Base-by-base conservation (phyloP, 2,329 filamentous ascomycete genomes). In the Diaporthe capsici region DNA sequence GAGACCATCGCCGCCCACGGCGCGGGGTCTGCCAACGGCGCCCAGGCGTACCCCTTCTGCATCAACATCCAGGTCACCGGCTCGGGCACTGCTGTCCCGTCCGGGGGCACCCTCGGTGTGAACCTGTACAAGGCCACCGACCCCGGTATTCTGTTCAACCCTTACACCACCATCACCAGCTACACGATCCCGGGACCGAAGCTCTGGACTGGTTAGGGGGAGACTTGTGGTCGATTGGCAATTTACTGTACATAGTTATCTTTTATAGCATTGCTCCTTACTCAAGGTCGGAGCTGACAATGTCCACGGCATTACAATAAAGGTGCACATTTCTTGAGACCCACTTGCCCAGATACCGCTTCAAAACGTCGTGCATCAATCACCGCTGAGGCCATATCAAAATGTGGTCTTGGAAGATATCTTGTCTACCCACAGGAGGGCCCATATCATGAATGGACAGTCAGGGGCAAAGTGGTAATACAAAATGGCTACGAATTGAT, bases 1-100 rank as follows among this genome's bases (percentile, higher is more conserved):
- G 87, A 89, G 80, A 86, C 88, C 73, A 85, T 89, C 76, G 87
- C 87, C 6, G 82, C 88, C 49, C 87, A 89, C 77, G 79, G 82
- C 20, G 84, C 82, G 0, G 78, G 80, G 47, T 70, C 78, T 34
- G 83, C 86, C 77, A 84, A 86, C 76, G 86, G 86, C 37, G 86
- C 86, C 1, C 87, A 89, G 81, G 82, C 84, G 72, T 88, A 89
- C 79, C 86, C 87, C 10, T 84, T 87, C 81, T 89, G 87, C 79
- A 80, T 87, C 72, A 87, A 87, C 79, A 80, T 88, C 51, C 81
- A 84, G 75, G 83, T 88, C 47, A 83, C 81, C 31, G 86, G 86
- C 53, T 80, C 80, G 34, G 82, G 82, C 73, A 78, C 77, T 72
- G 82, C 81, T 25, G 79, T 78, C n/a, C 81, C 81, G 39, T 65